Conservation (phyloP, 345 rosid species). For the Theobroma cacao region DNA sequence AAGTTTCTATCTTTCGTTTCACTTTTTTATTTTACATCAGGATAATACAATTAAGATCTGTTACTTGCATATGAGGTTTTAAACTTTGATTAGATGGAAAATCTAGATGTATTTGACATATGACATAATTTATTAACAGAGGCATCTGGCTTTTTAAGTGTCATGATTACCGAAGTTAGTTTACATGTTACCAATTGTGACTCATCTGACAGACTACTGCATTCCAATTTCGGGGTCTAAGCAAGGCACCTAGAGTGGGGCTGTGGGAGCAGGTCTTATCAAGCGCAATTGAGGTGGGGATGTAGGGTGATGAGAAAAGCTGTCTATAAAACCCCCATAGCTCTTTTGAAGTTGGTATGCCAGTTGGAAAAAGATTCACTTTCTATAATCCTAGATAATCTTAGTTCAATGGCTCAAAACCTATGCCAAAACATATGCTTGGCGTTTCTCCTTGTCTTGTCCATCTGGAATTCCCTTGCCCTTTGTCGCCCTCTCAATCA, state of each 20-base stretch:
- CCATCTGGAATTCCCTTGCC: slow-evolving; percentile 10
- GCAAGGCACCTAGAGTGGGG: not conserved
- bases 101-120: too few relatives aligned
- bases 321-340: slow-evolving; percentile 11
- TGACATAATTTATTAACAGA: not conserved
- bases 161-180: not conserved
- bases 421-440: slow-evolving; percentile 5
- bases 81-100: too few relatives aligned
- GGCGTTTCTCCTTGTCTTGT: not conserved
- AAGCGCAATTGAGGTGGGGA: not conserved
- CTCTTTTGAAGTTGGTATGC: not conserved
- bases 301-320: not conserved
- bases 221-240: not conserved
- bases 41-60: too few relatives aligned
- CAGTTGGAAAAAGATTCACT: not conserved
- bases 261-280: not conserved
- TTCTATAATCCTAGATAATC: slow-evolving; percentile 2
- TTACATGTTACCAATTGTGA: not conserved
- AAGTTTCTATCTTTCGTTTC: not conserved
- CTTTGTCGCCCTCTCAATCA: slow-evolving; percentile 26
- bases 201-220: not conserved
- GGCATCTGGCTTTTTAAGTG: not conserved
- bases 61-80: not conserved
- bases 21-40: not conserved
- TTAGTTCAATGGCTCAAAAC: slow-evolving; percentile 5